Base-by-base conservation (phyloP, 345 rosid genomes). In the Corymbia maculata region DNA sequence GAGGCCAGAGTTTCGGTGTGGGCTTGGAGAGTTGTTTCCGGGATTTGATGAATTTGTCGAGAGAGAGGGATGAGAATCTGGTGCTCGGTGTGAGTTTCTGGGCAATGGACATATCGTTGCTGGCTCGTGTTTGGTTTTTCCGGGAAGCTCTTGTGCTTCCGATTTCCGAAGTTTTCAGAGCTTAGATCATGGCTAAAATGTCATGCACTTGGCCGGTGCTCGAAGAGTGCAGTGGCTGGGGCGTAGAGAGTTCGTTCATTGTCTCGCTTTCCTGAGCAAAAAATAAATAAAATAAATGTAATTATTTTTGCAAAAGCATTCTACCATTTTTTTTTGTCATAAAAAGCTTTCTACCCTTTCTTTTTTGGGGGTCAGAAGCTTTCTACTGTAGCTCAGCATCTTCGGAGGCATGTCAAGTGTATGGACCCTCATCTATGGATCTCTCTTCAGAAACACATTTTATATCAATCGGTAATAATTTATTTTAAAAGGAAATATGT, bases 1-100 rank as follows among this genome's bases (percentile, higher is more conserved):
- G 85, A 4, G 94, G 92, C 90, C 94, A 95, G 55, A 94, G 93
- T 24, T 64, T 90, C 45, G 95, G 96, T 15, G 94, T 64, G 85
- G 92, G 85, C 88, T 90, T 89, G 26, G 92, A 86, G 85, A 94
- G 93, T 87, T 95, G 92, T 85, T 90, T 92, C 90, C 88, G 91
- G 88, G 92, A 87, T 88, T 88, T 88, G 51, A 95, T 89, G 91
- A 93, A 88, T 32, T 93, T 94, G 47, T 94, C 92, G 10, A 93
- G 92, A 52, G 93, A 89, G 1, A 87, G 86, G 3, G 92, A 88
- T 79, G 92, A 86, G 45, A 30, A 51, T 26, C 87, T 88, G 17
- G 89, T 84, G 89, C 88, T 80, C 90, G 42, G 82, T 50, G 51
- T 85, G 86, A 85, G 30, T 22, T 50, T 8, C 30, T 51, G 19